A percentile compares a stretch with the other conserved stretches of the same genome.
Evolutionary conservation across 2,329 filamentous ascomycete species (phyloP).

Genomic region (Verticillium zaregamsianum): DNA sequence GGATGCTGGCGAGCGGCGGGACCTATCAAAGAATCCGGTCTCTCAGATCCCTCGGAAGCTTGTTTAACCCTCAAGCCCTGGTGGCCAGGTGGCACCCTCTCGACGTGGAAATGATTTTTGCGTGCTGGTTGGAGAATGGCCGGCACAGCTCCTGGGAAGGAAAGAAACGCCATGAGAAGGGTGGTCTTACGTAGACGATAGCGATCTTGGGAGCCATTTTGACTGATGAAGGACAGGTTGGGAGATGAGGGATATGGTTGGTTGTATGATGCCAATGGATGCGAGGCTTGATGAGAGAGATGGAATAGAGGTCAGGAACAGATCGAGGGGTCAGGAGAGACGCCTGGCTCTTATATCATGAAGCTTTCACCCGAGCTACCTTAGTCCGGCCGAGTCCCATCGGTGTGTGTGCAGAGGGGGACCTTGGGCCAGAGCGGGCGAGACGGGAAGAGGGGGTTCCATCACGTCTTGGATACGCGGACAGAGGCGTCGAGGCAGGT

Average conservation of each 20-base stretch:
- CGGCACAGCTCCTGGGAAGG: neutral
- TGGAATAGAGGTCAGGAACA: neutral
- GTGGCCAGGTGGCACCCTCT: neutral
- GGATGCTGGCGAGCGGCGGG: neutral
- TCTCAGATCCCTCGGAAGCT: neutral
- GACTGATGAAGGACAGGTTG: slow-evolving; percentile 18
- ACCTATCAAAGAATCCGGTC: neutral
- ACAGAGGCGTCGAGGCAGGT: neutral
- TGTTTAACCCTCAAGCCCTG: neutral
- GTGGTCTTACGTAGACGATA: slow-evolving; percentile 73
- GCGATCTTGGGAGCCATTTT: slow-evolving; percentile 80
- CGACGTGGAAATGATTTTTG: no score
- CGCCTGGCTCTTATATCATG: neutral
- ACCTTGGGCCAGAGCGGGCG: neutral
- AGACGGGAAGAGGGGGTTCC: neutral
- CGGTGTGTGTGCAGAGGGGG: neutral
- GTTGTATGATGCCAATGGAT: neutral
- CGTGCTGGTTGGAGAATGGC: neutral
- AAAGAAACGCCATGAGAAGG: neutral
- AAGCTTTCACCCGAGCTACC: neutral
- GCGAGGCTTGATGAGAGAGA: neutral
- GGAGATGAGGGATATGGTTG: neutral
- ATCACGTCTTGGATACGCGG: neutral
- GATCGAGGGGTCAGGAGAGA: neutral
- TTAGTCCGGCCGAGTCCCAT: neutral